These are phyloP conservation scores for Penicillium maclennaniae DNA, from an alignment of 495 filamentous ascomycete species.

Conservation along the genomic window DNA sequence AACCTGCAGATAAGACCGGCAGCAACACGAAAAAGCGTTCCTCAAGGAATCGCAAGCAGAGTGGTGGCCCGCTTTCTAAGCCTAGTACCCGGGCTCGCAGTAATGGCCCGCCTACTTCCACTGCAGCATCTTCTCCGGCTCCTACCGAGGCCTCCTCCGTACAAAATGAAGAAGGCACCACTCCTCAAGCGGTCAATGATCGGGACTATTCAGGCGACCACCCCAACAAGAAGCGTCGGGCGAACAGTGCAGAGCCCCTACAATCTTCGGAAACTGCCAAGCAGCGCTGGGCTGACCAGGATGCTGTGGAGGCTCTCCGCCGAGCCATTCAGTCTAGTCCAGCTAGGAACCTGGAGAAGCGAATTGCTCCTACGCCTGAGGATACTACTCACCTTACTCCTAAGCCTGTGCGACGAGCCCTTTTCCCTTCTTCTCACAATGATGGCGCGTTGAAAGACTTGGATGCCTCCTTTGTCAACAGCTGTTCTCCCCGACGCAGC, in stretches of 20 bases:
- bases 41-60: conserved; percentile 29
- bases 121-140: conserved; percentile 40
- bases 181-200: conserved; percentile 32
- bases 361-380: conserved; percentile 61
- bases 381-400: conserved; percentile 48
- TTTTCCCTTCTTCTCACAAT: conserved; percentile 66
- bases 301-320: conserved; percentile 55
- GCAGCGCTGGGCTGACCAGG: conserved; percentile 45
- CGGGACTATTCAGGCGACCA: conserved; percentile 22
- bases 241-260: conserved; percentile 40
- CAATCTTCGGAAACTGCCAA: conserved; percentile 27
- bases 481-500: conserved; percentile 45
- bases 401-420: conserved; percentile 64
- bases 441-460: conserved; percentile 56
- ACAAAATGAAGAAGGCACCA: conserved; percentile 34
- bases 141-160: conserved; percentile 42
- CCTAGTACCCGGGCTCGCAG: conserved; percentile 32
- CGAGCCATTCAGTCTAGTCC: conserved; percentile 71
- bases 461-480: conserved; percentile 55
- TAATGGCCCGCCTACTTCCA: conserved; percentile 25
- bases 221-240: conserved; percentile 36
- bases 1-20: conserved; percentile 29
- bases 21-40: conserved; percentile 46
- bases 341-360: conserved; percentile 58
- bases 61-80: conserved; percentile 30